Evolutionary conservation across 1,284 basidiomycete species (phyloP).

Genomic region (Heterobasidion irregulare): DNA sequence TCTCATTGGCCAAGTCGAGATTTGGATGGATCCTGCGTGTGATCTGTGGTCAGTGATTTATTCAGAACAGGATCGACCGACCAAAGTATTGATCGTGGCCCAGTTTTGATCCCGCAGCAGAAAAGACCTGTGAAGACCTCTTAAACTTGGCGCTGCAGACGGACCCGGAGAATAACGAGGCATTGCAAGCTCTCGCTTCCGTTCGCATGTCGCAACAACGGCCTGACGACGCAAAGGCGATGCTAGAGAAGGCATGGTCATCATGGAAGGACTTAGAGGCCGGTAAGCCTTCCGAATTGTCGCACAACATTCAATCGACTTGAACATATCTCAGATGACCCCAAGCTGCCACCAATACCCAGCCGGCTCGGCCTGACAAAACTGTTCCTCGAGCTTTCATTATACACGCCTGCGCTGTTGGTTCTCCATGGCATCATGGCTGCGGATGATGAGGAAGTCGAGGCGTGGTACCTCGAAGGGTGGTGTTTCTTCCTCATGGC

Average conservation of each 20-base stretch:
- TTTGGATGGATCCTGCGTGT: constrained; percentile 87
- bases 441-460: constrained; percentile 81
- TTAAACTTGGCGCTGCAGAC: constrained; percentile 67
- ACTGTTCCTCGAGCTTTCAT: constrained; percentile 75
- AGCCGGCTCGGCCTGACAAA: constrained; percentile 73
- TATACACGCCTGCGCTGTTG: constrained; percentile 64
- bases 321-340: constrained; percentile 43
- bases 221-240: constrained; percentile 72
- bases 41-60: constrained; percentile 67
- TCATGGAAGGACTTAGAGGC: constrained; percentile 69
- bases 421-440: constrained; percentile 78
- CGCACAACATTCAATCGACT: background rate
- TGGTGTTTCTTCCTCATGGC: constrained; percentile 86
- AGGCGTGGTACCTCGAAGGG: constrained; percentile 93
- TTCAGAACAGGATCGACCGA: background rate
- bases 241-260: constrained; percentile 64
- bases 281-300: constrained; percentile 32
- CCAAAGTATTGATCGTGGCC: background rate
- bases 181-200: constrained; percentile 76
- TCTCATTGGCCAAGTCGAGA: constrained; percentile 87
- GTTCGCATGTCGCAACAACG: constrained; percentile 86
- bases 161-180: constrained; percentile 74
- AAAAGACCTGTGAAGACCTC: constrained; percentile 75
- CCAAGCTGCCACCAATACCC: constrained; percentile 66
- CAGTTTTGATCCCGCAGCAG: constrained; percentile 77